A percentile compares a stretch with the other conserved stretches of the same genome.
Evolutionary conservation across 139 green algal species (phyloP).

Genomic region (Desmodesmus armatus): DNA sequence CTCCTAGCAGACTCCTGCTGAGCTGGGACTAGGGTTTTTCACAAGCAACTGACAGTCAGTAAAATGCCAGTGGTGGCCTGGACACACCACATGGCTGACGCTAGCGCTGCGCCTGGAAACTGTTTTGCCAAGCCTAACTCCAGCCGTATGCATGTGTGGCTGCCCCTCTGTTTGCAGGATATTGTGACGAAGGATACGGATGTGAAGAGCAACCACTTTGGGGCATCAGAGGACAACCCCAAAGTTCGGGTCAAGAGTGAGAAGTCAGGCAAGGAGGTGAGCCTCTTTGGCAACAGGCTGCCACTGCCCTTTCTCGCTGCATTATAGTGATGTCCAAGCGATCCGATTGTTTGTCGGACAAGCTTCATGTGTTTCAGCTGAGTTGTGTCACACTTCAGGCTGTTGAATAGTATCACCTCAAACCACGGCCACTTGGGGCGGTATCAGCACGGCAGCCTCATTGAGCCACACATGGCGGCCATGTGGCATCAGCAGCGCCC

Average conservation of each 20-base stretch:
- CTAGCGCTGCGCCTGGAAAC: no score
- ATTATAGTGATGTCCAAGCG: no score
- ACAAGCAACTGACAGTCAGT: no score
- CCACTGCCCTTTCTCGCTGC: background rate
- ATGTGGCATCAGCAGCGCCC: background rate
- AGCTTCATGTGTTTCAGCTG: no score
- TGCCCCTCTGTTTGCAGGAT: background rate
- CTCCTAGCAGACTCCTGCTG: no score
- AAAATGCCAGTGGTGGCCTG: background rate
- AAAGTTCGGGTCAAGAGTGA: slow-evolving; percentile 31
- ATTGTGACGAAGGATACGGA: slow-evolving; percentile 15
- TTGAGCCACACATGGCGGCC: no score
- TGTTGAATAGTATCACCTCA: background rate
- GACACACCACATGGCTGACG: background rate
- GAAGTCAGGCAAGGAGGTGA: slow-evolving; percentile 33
- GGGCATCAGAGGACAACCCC: slow-evolving; percentile 31
- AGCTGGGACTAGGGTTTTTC: no score
- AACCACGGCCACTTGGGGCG: background rate
- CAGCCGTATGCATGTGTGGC: background rate
- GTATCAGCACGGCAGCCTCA: no score
- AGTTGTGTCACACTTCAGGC: no score
- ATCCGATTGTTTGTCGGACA: no score
- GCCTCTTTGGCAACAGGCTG: background rate
- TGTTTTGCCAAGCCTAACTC: background rate
- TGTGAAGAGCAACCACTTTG: slow-evolving; percentile 26